These are phyloP conservation scores for Elaeis guineensis DNA, from an alignment of 176 grass and related monocot species.

Conservation along the genomic window DNA sequence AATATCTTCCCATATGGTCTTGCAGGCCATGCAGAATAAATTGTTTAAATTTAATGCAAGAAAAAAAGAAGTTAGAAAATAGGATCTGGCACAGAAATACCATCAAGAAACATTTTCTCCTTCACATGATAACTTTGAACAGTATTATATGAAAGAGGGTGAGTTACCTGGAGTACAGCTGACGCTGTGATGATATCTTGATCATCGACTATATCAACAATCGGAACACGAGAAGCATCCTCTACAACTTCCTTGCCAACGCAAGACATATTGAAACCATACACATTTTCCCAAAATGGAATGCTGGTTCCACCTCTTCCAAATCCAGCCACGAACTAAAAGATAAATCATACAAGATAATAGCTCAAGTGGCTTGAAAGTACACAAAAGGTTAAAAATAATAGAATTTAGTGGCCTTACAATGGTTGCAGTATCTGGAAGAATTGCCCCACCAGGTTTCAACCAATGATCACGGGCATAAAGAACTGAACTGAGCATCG, in stretches of 20 bases:
- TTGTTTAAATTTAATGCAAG: too few relatives aligned
- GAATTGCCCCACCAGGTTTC: constrained; percentile 83
- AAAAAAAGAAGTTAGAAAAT: too few relatives aligned
- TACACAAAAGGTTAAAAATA: not conserved
- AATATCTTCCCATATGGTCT: too few relatives aligned
- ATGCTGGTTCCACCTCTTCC: constrained; percentile 83
- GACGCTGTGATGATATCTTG: constrained; percentile 74
- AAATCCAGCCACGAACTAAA: constrained; percentile 80
- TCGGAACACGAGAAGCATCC: constrained; percentile 47
- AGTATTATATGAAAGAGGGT: not conserved
- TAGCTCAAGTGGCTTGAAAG: not conserved
- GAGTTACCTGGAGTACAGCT: constrained; percentile 66
- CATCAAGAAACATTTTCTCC: too few relatives aligned
- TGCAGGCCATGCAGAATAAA: too few relatives aligned
- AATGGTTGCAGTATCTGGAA: constrained; percentile 83
- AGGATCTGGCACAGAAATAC: too few relatives aligned
- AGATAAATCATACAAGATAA: constrained; percentile 10
- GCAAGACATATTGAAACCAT: constrained; percentile 92
- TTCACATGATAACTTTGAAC: too few relatives aligned
- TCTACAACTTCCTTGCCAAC: constrained; percentile 66
- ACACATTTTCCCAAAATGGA: constrained; percentile 94
- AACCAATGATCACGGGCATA: constrained; percentile 87
- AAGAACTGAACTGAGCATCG: constrained; percentile 90
- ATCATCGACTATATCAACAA: constrained; percentile 56
- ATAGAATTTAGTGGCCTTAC: constrained; percentile 32